Evolutionary conservation across 2,329 filamentous ascomycete genomes (phyloP).

Genomic region (Geoglossum cookeanum): DNA sequence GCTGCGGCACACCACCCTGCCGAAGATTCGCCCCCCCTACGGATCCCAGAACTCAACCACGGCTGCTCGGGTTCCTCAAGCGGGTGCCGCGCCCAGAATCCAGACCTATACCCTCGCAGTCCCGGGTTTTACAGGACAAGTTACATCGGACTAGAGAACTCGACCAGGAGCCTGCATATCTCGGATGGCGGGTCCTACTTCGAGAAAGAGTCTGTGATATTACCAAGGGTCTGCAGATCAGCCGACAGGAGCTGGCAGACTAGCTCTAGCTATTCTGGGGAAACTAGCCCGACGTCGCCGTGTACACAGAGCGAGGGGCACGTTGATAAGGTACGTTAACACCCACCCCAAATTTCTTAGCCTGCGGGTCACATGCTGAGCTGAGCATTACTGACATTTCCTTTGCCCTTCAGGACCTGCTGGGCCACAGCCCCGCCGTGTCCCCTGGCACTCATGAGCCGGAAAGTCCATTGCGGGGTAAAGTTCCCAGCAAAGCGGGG

Average conservation of each 20-base stretch:
- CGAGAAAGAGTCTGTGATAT: background rate
- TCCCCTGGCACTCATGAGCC: background rate
- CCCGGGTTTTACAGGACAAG: background rate
- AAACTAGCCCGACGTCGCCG: background rate
- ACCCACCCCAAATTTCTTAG: background rate
- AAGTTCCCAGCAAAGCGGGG: background rate
- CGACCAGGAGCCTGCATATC: background rate
- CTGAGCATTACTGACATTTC: background rate
- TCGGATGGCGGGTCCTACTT: background rate
- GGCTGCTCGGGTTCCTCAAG: background rate
- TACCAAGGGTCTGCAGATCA: background rate
- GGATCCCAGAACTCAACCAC: background rate
- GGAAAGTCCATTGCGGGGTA: background rate
- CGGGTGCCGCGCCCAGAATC: background rate
- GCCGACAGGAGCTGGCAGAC: background rate
- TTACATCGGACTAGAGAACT: background rate
- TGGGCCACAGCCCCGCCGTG: background rate
- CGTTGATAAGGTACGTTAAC: background rate
- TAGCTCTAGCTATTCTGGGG: background rate
- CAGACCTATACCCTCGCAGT: background rate
- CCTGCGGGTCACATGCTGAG: background rate
- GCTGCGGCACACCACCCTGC: background rate
- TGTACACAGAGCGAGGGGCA: background rate
- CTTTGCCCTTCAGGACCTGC: background rate
- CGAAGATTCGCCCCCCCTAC: background rate